Percentiles rank a stretch among this genome's conserved stretches.
These are phyloP conservation scores for Alternaria gansuensis DNA, from an alignment of 2,329 filamentous ascomycete species.

Conservation along the genomic window DNA sequence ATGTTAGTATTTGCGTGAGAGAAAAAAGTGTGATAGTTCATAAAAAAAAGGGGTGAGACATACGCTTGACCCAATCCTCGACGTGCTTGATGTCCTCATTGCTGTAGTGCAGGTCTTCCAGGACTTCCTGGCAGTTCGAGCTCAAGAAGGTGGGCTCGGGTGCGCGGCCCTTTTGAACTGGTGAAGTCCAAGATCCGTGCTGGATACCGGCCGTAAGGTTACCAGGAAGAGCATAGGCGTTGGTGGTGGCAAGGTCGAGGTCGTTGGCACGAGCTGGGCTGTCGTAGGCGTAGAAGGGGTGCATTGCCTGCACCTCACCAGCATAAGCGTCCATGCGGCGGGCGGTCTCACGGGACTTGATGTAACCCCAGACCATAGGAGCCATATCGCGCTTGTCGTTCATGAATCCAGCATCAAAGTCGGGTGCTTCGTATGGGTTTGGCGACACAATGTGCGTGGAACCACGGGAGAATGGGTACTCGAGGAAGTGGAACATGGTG, in stretches of 20 bases:
- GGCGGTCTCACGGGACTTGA: slow-evolving; percentile 82
- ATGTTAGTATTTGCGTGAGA: not conserved
- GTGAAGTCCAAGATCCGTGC: slow-evolving; percentile 75
- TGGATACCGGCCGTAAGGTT: slow-evolving; percentile 76
- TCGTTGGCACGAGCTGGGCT: slow-evolving; percentile 75
- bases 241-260: slow-evolving; percentile 77
- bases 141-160: slow-evolving; percentile 65
- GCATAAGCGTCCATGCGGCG: slow-evolving; percentile 80
- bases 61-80: slow-evolving; percentile 68
- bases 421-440: slow-evolving; percentile 75
- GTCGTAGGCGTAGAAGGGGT: slow-evolving; percentile 77
- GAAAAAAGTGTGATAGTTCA: not conserved
- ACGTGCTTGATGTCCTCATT: slow-evolving; percentile 70
- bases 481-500: slow-evolving; percentile 64
- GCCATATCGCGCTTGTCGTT: slow-evolving; percentile 86
- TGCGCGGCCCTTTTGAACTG: slow-evolving; percentile 64
- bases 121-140: slow-evolving; percentile 68
- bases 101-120: slow-evolving; percentile 72
- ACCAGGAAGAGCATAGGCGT: slow-evolving; percentile 75
- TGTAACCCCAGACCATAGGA: slow-evolving; percentile 81
- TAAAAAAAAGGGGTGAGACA: slow-evolving; percentile 8
- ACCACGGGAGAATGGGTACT: slow-evolving; percentile 54
- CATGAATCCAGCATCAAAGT: slow-evolving; percentile 86
- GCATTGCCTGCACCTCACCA: slow-evolving; percentile 70
- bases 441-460: slow-evolving; percentile 75